These are phyloP conservation scores for Boletus tylopilopsis DNA, from an alignment of 768 basidiomycete genomes.

Conservation along the genomic window DNA sequence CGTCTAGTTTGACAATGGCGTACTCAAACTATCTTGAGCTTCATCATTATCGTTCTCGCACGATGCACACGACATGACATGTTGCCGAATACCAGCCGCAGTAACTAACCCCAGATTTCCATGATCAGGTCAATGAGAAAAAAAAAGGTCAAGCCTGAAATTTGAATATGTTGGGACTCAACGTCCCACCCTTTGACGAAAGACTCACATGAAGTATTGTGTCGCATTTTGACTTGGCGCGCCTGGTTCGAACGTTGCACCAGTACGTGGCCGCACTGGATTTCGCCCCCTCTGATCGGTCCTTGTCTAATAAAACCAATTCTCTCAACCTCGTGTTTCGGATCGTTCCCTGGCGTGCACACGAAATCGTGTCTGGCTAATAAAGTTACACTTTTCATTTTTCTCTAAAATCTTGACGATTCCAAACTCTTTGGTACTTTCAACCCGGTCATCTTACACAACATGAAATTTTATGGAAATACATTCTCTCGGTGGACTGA, in stretches of 20 bases:
- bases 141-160: slow-evolving; percentile 1
- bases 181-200: not conserved
- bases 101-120: not conserved
- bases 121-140: not conserved
- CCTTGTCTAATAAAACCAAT: slow-evolving; percentile 2
- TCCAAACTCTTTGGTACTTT: not conserved
- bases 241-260: not conserved
- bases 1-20: too few relatives aligned
- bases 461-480: slow-evolving; percentile 1
- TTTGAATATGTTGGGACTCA: not conserved
- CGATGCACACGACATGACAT: not conserved
- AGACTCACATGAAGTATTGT: not conserved
- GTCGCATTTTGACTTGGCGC: not conserved
- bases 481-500: slow-evolving; percentile 7
- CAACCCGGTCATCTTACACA: slow-evolving; percentile 3
- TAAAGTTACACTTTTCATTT: not conserved
- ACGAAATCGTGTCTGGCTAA: slow-evolving; percentile 1
- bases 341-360: slow-evolving; percentile 4
- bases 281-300: not conserved
- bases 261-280: not conserved
- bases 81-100: not conserved
- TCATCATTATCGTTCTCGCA: not conserved
- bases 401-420: too few relatives aligned
- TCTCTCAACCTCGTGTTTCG: slow-evolving; percentile 10
- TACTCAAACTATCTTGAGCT: too few relatives aligned